phyloP scores from a whole-genome alignment of 2,329 filamentous ascomycete genomes.

The Ophiostoma ulmi region DNA sequence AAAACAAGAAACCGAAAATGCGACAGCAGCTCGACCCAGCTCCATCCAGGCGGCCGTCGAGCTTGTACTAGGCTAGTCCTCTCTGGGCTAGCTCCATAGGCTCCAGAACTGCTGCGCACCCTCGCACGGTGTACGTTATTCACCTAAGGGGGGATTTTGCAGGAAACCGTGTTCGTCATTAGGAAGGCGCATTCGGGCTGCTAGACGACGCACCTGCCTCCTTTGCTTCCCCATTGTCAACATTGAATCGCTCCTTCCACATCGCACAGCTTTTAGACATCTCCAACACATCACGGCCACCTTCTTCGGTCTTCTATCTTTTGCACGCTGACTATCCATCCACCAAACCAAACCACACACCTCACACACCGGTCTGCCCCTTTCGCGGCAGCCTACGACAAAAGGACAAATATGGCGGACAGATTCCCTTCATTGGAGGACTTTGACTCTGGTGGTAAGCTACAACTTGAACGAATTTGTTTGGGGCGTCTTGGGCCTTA shows the following conservation, averaged over 20 bases:
- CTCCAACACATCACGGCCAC: too few species aligned
- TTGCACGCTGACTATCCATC: background rate
- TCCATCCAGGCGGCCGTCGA: constrained; percentile 4
- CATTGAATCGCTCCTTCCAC: background rate
- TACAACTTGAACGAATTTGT: background rate
- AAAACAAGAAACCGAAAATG: constrained; percentile 19
- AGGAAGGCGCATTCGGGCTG: constrained; percentile 11
- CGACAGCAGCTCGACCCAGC: constrained; percentile 3
- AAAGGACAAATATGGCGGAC: constrained; percentile 57
- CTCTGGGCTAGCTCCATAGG: background rate
- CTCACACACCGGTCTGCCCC: constrained; percentile 4
- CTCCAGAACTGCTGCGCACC: background rate
- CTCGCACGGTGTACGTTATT: constrained; percentile 11
- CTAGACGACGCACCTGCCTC: constrained; percentile 3
- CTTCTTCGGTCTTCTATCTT: background rate
- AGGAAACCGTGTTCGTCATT: constrained; percentile 19
- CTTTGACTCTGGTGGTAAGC: constrained; percentile 61
- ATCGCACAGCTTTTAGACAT: background rate
- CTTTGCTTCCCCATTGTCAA: background rate
- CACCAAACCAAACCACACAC: background rate
- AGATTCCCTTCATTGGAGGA: constrained; percentile 75
- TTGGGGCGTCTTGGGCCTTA: background rate
- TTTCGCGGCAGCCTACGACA: constrained; percentile 6
- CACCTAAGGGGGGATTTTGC: constrained; percentile 7
- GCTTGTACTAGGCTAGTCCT: constrained; percentile 10